These are phyloP conservation scores for Xylaria castorea DNA, from an alignment of 495 filamentous ascomycete species.

Conservation along the genomic window DNA sequence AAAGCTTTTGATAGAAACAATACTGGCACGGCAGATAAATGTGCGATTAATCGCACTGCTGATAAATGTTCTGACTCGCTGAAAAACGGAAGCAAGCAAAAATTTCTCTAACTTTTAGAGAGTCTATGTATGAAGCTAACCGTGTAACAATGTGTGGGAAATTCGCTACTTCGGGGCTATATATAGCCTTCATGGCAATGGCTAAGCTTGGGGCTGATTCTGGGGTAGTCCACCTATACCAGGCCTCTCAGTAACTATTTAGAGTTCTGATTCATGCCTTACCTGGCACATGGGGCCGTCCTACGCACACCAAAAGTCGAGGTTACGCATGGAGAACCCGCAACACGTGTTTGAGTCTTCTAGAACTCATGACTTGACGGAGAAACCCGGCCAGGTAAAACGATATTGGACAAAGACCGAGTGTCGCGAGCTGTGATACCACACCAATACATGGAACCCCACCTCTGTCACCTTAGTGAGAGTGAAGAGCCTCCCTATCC, in stretches of 20 bases:
- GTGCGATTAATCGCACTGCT: background rate
- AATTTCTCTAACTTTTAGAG: background rate
- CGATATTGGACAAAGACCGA: constrained; percentile 2
- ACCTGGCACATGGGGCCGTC: background rate
- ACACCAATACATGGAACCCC: background rate
- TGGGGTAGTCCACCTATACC: background rate
- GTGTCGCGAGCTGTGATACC: background rate
- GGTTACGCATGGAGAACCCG: background rate
- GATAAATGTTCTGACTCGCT: background rate
- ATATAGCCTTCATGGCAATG: background rate
- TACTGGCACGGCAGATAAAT: background rate
- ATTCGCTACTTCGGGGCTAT: background rate
- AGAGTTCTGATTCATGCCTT: background rate
- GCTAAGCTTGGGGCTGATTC: background rate
- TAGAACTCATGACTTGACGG: background rate
- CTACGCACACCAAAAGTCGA: background rate
- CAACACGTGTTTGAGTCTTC: constrained; percentile 1
- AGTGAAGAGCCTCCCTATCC: background rate
- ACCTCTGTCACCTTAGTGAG: background rate
- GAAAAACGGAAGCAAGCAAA: background rate
- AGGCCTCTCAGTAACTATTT: background rate
- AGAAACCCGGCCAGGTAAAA: background rate
- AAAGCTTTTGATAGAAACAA: no score
- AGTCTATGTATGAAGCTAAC: background rate
- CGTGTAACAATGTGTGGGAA: background rate